Evolutionary conservation across 2,329 filamentous ascomycete genomes (phyloP).

Genomic region (Curvularia spicifera): DNA sequence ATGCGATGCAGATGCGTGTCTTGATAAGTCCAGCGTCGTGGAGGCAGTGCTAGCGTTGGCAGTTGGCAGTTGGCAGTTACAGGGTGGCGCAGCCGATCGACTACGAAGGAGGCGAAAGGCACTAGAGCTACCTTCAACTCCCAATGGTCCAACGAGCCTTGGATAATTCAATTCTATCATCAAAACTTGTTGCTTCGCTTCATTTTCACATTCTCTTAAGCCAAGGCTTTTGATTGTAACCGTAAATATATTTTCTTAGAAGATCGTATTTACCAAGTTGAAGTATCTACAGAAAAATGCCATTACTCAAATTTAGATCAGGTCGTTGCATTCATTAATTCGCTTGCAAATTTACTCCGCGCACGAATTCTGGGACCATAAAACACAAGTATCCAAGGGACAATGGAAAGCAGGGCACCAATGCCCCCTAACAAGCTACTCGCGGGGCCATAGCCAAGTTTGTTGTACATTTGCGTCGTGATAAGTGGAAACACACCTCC

Average conservation of each 20-base stretch:
- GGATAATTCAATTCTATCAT: neutral
- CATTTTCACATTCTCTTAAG: neutral
- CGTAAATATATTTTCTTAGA: neutral
- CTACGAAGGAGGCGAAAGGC: too few relatives aligned
- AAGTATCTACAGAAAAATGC: constrained; percentile 2
- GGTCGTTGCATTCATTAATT: constrained; percentile 33
- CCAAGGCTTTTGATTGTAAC: too few relatives aligned
- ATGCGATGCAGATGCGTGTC: neutral
- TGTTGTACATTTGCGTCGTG: constrained; percentile 73
- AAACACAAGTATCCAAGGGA: constrained; percentile 86
- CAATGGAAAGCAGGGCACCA: constrained; percentile 68
- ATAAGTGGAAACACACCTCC: constrained; percentile 83
- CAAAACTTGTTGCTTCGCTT: neutral
- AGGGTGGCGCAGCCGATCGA: neutral
- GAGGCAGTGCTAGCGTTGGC: constrained; percentile 8
- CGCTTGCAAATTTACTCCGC: constrained; percentile 74
- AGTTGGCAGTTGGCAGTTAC: neutral
- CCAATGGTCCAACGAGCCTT: neutral
- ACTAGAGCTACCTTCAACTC: too few relatives aligned
- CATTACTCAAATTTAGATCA: neutral
- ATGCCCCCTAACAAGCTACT: constrained; percentile 79
- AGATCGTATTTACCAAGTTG: neutral
- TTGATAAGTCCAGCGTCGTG: constrained; percentile 12
- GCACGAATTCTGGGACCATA: constrained; percentile 78
- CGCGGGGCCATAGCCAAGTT: constrained; percentile 73